Evolutionary conservation across 2,329 filamentous ascomycete species (phyloP).

Genomic region (Colletotrichum ledebouriae): DNA sequence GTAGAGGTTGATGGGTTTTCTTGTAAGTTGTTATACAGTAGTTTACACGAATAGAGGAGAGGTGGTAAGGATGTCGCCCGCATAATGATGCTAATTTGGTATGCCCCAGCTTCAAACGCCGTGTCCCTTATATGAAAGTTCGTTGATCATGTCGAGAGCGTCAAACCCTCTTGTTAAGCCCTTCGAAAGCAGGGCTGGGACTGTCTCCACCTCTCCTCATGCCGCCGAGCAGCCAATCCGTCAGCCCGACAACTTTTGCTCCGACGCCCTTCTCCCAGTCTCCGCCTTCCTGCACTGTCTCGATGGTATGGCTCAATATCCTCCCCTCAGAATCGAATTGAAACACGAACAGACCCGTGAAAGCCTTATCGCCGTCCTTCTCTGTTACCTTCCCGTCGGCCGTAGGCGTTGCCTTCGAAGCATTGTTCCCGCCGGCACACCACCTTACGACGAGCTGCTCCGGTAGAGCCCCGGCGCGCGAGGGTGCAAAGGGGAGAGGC

Average conservation of each 20-base stretch:
- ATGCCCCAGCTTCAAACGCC: slow-evolving; percentile 36
- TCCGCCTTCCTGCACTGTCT: slow-evolving; percentile 87
- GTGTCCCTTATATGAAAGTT: slow-evolving; percentile 14
- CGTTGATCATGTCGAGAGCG: background rate
- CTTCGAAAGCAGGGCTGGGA: slow-evolving; percentile 45
- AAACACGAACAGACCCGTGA: slow-evolving; percentile 93
- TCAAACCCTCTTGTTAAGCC: slow-evolving; percentile 17
- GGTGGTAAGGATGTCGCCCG: slow-evolving; percentile 33
- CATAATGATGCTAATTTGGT: slow-evolving; percentile 33
- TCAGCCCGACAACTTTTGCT: slow-evolving; percentile 88
- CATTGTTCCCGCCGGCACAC: slow-evolving; percentile 72
- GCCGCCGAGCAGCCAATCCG: slow-evolving; percentile 92
- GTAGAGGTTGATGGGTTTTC: background rate
- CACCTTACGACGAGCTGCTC: slow-evolving; percentile 94
- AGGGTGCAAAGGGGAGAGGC: slow-evolving; percentile 61
- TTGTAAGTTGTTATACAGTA: slow-evolving; percentile 23
- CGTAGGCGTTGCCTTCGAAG: slow-evolving; percentile 51
- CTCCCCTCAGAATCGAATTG: slow-evolving; percentile 92
- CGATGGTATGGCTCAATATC: slow-evolving; percentile 90
- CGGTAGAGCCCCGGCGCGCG: slow-evolving; percentile 66
- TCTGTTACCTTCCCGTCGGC: slow-evolving; percentile 55
- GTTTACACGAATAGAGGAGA: slow-evolving; percentile 37
- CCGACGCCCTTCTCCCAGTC: slow-evolving; percentile 86
- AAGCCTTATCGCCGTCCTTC: slow-evolving; percentile 76
- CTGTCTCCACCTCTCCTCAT: slow-evolving; percentile 60